Percentiles rank a stretch among this genome's conserved stretches.
phyloP scores from a whole-genome alignment of 2,329 filamentous ascomycete genomes.

The Ceratocystis eucalypticola region DNA sequence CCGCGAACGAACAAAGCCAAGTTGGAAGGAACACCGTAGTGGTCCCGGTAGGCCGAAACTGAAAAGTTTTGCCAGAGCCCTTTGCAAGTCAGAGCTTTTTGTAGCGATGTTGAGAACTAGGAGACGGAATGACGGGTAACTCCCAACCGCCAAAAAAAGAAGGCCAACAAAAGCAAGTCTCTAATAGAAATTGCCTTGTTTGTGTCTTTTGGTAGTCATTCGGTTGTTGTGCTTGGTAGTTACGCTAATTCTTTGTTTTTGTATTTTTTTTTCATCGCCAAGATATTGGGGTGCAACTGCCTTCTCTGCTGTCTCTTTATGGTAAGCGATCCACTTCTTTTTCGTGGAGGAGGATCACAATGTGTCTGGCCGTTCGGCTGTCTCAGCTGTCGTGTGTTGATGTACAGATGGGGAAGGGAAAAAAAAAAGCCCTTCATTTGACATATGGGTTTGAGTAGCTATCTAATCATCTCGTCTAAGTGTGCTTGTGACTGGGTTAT shows the following conservation, averaged over 20 bases:
- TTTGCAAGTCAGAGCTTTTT: conserved; percentile 2
- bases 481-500: no score
- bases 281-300: background rate
- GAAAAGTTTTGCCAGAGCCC: background rate
- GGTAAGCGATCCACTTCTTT: background rate
- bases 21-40: conserved; percentile 4
- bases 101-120: background rate
- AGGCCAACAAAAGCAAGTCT: background rate
- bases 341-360: background rate
- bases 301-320: background rate
- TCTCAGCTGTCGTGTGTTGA: background rate
- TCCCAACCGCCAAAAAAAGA: background rate
- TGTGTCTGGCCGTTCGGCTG: background rate
- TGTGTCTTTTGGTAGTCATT: background rate
- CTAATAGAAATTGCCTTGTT: background rate
- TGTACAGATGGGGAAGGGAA: background rate
- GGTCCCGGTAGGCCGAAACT: conserved; percentile 1
- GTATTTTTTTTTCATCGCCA: background rate
- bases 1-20: background rate
- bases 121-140: background rate
- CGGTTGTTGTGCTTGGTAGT: background rate
- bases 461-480: no score
- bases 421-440: no score
- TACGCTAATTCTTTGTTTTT: background rate
- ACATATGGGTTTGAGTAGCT: no score